These are phyloP conservation scores for Magnolia sinica DNA, from an alignment of 164 flowering plant genomes.

Conservation along the genomic window DNA sequence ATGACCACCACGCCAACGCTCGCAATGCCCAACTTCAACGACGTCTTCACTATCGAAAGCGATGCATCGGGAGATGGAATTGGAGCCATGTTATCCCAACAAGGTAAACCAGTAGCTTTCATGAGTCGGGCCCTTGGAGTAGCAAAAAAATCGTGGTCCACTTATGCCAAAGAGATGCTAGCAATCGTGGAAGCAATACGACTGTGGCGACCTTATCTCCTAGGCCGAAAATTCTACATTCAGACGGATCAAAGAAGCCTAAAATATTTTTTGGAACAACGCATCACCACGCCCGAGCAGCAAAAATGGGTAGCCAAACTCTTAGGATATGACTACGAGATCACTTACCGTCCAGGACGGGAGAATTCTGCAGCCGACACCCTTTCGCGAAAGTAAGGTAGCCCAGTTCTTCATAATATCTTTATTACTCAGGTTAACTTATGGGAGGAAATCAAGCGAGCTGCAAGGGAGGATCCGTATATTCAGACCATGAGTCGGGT, in stretches of 20 bases:
- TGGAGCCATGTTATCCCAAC: too few species aligned
- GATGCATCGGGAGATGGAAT: too few species aligned
- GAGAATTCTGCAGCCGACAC: conserved; percentile 3
- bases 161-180: conserved; percentile 1
- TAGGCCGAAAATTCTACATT: not conserved
- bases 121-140: too few species aligned
- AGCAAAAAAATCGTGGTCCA: not conserved
- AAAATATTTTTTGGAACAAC: not conserved
- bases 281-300: not conserved
- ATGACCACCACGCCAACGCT: not conserved
- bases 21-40: too few species aligned
- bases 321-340: conserved; percentile 7
- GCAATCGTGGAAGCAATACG: not conserved
- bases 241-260: too few species aligned
- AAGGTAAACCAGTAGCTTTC: too few species aligned
- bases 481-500: not conserved
- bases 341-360: not conserved
- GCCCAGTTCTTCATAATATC: not conserved
- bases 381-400: not conserved
- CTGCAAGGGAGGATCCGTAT: not conserved
- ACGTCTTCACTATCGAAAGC: too few species aligned
- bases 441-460: conserved; percentile 3
- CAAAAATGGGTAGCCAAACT: not conserved
- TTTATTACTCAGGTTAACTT: not conserved
- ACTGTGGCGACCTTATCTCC: not conserved